Base-by-base conservation (phyloP, 768 basidiomycete species). In the Mycena metata region DNA sequence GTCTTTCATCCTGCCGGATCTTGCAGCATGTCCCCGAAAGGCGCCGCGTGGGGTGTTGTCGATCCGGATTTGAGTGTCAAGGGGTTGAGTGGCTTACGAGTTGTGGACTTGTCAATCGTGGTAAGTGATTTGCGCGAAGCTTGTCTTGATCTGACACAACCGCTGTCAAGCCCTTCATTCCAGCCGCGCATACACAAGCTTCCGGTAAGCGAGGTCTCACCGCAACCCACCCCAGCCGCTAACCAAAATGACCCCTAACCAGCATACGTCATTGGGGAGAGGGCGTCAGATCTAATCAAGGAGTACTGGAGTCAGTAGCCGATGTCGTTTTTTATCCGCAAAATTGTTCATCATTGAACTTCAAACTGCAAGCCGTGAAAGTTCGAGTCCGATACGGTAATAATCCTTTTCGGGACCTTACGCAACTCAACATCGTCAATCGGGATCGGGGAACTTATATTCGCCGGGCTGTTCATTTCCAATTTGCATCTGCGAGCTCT, bases 21-120 rank as follows among this genome's bases (percentile, higher is more conserved):
- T 8, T 78, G 79, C 1, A 55, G 71, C 12, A 80, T 82, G 77
- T 74, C 77, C 7, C 71, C 79, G 0, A 58, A 60, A 51, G 69
- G 68, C 30, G 79, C 77, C 4, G 52, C 67, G 3, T 72, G 55
- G 24, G 79, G 79, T 13, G 80, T 79, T 15, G 75, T 79, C 0
- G 76, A 80, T 68, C 74, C 79, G 3, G 73, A 81, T 43, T 66
- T 84, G 63, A 64, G 56, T 33, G 79, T 84, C 16, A 82, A 83
- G 68, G 79, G 80, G 2, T 71, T 79, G 5, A 50, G 42, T 6
- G 81, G 80, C 2, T 58, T 84, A n/a, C 74, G 82, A 16, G 73
- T 84, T 23, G 80, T 83, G 16, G 82, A 84, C 71, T 75, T 76
- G 17, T 81, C 80, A 15, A 73, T 82, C 11, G 59, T 78, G 50